Conservation (phyloP, 2,329 filamentous ascomycete species). For the Claviceps sp. region DNA sequence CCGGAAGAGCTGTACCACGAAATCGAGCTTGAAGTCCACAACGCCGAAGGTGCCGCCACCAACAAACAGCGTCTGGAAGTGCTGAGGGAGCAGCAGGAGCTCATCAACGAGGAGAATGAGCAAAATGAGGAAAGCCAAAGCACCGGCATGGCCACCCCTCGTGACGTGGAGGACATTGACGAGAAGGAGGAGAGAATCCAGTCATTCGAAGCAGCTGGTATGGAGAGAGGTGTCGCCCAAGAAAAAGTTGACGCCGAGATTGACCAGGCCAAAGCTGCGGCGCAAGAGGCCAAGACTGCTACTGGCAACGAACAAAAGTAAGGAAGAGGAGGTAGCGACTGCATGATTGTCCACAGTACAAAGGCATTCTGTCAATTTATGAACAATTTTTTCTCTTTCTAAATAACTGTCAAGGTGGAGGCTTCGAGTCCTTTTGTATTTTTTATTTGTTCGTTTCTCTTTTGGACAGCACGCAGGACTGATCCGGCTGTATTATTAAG, state of each 20-base stretch:
- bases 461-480: background rate
- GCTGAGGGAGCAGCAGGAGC: conserved; percentile 92
- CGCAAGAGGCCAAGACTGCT: conserved; percentile 14
- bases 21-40: conserved; percentile 96
- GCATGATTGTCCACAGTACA: background rate
- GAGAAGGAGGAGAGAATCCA: conserved; percentile 69
- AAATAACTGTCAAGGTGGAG: conserved; percentile 6
- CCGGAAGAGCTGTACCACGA: conserved; percentile 98
- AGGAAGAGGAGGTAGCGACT: no score
- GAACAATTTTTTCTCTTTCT: conserved; percentile 14
- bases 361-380: conserved; percentile 10
- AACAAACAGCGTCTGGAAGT: conserved; percentile 99
- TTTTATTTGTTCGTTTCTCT: background rate
- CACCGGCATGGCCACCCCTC: conserved; percentile 59
- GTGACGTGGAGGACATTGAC: conserved; percentile 85
- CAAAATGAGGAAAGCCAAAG: conserved; percentile 74
- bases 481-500: conserved; percentile 1
- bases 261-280: conserved; percentile 25
- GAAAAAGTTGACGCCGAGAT: conserved; percentile 44
- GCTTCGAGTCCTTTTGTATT: background rate
- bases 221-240: conserved; percentile 33
- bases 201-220: conserved; percentile 33
- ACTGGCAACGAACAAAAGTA: conserved; percentile 1
- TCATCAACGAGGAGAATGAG: conserved; percentile 93
- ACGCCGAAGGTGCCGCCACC: conserved; percentile 88